A percentile compares a stretch with the other conserved stretches of the same genome.
Evolutionary conservation across 192 early-diverging fungal species (phyloP).

Genomic region (Lobosporangium transversale): DNA sequence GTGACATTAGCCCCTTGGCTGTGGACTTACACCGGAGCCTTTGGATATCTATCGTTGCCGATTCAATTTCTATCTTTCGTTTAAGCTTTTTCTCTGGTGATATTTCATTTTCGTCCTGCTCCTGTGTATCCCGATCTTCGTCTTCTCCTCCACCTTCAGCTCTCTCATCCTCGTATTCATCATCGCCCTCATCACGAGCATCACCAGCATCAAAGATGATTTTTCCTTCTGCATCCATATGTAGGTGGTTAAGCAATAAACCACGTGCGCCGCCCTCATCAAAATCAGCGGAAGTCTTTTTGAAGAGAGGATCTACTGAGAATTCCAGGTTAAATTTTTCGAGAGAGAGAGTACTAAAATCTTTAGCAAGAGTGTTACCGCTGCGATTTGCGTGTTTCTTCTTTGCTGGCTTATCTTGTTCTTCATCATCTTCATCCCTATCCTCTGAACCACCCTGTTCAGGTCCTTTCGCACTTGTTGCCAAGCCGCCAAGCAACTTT

Average conservation of each 20-base stretch:
- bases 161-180: conserved; percentile 54
- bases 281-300: conserved; percentile 98
- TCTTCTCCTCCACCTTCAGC: conserved; percentile 36
- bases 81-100: conserved; percentile 16
- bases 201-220: conserved; percentile 97
- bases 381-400: conserved; percentile 59
- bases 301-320: conserved; percentile 93
- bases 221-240: conserved; percentile 81
- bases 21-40: conserved; percentile 40
- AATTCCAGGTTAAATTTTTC: conserved; percentile 95
- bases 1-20: no score
- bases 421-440: conserved; percentile 63
- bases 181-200: conserved; percentile 63
- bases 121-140: conserved; percentile 9
- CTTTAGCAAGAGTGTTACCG: conserved; percentile 83
- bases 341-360: conserved; percentile 78
- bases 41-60: conserved; percentile 36
- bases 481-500: conserved; percentile 87
- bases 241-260: conserved; percentile 88
- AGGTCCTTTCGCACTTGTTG: conserved; percentile 64
- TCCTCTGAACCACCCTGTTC: conserved; percentile 42
- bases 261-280: conserved; percentile 97
- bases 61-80: conserved; percentile 16
- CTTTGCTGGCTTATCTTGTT: conserved; percentile 48
- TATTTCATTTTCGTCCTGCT: conserved; percentile 15